Evolutionary conservation across 495 filamentous ascomycete genomes (phyloP), one percentile per base, ranked within the genome.

Genomic region (Staphylotrichum tortipilum): DNA sequence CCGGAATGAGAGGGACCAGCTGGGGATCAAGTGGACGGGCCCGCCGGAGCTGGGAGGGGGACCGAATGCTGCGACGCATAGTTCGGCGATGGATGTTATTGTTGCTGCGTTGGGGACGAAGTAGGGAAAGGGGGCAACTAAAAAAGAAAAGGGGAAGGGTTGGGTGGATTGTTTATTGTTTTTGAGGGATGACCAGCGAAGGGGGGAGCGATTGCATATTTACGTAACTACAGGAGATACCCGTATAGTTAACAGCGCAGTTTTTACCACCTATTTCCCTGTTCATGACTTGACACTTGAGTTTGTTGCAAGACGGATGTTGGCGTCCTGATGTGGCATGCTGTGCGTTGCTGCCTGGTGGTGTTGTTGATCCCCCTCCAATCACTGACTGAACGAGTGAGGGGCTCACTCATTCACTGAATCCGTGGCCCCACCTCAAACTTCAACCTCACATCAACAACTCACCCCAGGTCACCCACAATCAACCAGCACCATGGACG

Each of bases 11-110:
- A 70, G 56, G 34, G 71, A 76, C 57, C 61, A 75, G 54, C 63
- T 90, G 7, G 74, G 76, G 31, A 65, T 78, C 9, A 66, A 68
- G 43, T 85, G 84, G 83, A 57, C 72, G 31, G 79, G 84, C 1
- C 80, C 81, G 7, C 71, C 69, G 2, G 72, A 68, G 49, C 73
- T 78, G 6, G 75, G 79, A 8, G 31, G 33, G 2, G 63, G 60
- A 10, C 63, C 67, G 39, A 65, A 48, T n/a, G 67, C 65, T 12
- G 42, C 55, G 19, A 83, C 78, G 19, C 85, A 89, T 28, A 78
- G 77, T 52, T 81, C 79, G 4, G 84, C 82, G 0, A 64, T 85
- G 61, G 85, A 88, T 63, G 78, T 78, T 22, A 56, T 90, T 24
- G 78, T 90, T 29, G 86, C 81, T 12, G 85, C 82, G 5, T 68